Evolutionary conservation across 345 rosid genomes (phyloP), one percentile per base, ranked within the genome.

Genomic region (Gynandropsis gynandra): DNA sequence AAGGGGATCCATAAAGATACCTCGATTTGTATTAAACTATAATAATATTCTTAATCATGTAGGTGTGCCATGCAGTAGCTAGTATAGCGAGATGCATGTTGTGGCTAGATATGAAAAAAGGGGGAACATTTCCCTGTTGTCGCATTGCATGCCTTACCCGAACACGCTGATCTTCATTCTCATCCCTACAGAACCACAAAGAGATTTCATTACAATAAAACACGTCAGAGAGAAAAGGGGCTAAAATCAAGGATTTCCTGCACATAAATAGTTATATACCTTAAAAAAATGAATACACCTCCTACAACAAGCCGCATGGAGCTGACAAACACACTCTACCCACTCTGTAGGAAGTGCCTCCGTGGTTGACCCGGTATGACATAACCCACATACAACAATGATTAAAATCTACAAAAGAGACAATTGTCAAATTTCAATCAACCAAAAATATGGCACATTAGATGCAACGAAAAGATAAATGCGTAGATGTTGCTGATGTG

Each of bases 21-120:
- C 96, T 81, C 7, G 96, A 95, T 62, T 87, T 87, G 70, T 87
- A 84, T 49, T 80, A 87, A 33, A 84, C 95, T 7, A 87, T 81
- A 71, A 87, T 81, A 80, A 84, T 78, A 3, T 95, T 81, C 59
- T 78, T 80, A 0, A 95, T 84, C 11, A 72, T 59, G 53, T 68
- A 58, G 13, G 94, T 95, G 38, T 87, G 96, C 87, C 94, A 84
- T 52, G 90, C 95, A 3, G 96, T 83, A 16, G 94, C 94, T 56
- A 87, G 75, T 42, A 87, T 88, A 41, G 94, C 96, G 40, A 87
- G 84, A 80, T 87, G 94, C 96, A 83, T 87, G 64, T 94, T 87
- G 52, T 87, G 96, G 67, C 96, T 87, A 5, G 96, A 83, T 53
- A 87, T 87, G 42, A 87, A 85, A 12, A 87, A 87, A 18, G 96